A percentile compares a stretch with the other conserved stretches of the same genome.
phyloP scores from a whole-genome alignment of 805 yeast genomes.

The Lachancea sp. region DNA sequence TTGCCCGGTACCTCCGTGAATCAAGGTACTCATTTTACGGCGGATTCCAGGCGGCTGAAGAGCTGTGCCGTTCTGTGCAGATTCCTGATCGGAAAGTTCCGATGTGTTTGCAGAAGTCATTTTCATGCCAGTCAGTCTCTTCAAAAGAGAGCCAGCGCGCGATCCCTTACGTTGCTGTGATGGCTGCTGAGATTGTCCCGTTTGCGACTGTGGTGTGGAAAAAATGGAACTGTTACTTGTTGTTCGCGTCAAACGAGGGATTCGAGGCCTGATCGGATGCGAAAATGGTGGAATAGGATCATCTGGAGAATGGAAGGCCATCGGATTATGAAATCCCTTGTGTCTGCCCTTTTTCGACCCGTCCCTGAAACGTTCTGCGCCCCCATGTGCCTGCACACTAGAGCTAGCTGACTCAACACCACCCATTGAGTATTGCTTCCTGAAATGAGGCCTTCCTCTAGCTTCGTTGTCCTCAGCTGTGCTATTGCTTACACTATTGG shows the following conservation, averaged over 20 bases:
- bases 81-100: conserved; percentile 6
- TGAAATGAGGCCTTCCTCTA: conserved; percentile 5
- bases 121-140: conserved; percentile 7
- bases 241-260: conserved; percentile 5
- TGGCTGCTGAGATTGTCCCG: conserved; percentile 1
- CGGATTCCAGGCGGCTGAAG: conserved; percentile 9
- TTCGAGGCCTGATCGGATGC: conserved; percentile 8
- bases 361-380: not conserved
- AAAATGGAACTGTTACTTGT: conserved; percentile 3
- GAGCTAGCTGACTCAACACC: conserved; percentile 1
- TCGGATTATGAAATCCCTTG: conserved; percentile 9
- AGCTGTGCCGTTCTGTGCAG: not conserved
- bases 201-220: not conserved
- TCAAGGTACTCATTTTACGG: conserved; percentile 21
- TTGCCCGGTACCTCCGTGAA: conserved; percentile 11
- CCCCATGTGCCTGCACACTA: conserved; percentile 6
- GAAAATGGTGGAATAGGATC: conserved; percentile 9
- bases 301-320: conserved; percentile 5
- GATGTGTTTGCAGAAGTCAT: conserved; percentile 3
- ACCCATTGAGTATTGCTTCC: conserved; percentile 6
- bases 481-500: not conserved
- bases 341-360: conserved; percentile 1
- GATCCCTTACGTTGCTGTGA: conserved; percentile 7
- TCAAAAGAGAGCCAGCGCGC: conserved; percentile 8
- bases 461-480: not conserved